Conservation (phyloP, 2,329 filamentous ascomycete species). For the Fusarium sp. region DNA sequence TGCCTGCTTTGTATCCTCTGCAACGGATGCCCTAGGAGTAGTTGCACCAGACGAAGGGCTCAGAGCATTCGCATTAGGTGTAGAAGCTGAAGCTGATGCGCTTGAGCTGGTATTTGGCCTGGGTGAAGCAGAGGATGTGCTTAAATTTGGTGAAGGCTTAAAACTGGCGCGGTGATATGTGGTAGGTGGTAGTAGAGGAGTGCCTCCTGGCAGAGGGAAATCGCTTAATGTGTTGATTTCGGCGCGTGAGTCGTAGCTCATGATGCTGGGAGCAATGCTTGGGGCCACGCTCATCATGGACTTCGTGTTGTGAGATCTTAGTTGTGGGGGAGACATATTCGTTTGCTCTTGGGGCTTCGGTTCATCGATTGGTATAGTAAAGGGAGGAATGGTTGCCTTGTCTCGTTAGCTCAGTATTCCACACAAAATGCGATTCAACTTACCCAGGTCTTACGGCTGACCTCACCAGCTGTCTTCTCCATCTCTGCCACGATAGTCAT, state of each 20-base stretch:
- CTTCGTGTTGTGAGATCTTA: slow-evolving; percentile 14
- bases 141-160: slow-evolving; percentile 22
- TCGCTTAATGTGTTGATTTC: slow-evolving; percentile 45
- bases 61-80: slow-evolving; percentile 4
- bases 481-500: slow-evolving; percentile 85
- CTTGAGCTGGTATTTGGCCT: slow-evolving; percentile 23
- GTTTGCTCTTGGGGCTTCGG: slow-evolving; percentile 17
- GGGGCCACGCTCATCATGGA: slow-evolving; percentile 25
- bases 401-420: slow-evolving; percentile 18
- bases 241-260: slow-evolving; percentile 32
- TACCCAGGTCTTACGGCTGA: slow-evolving; percentile 82
- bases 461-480: slow-evolving; percentile 83
- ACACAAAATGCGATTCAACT: slow-evolving; percentile 47
- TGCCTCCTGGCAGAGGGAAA: slow-evolving; percentile 44
- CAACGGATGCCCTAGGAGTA: slow-evolving; percentile 26
- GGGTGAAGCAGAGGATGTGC: slow-evolving; percentile 20
- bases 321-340: slow-evolving; percentile 16
- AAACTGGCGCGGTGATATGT: slow-evolving; percentile 34
- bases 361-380: slow-evolving; percentile 37
- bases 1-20: slow-evolving; percentile 12
- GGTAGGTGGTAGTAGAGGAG: slow-evolving; percentile 44
- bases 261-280: slow-evolving; percentile 41
- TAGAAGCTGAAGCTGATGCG: slow-evolving; percentile 31
- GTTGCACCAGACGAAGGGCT: slow-evolving; percentile 19
- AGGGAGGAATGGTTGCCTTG: slow-evolving; percentile 44